Evolutionary conservation across 306 rosid genomes (phyloP).

Genomic region (Erythrophleum fordii): DNA sequence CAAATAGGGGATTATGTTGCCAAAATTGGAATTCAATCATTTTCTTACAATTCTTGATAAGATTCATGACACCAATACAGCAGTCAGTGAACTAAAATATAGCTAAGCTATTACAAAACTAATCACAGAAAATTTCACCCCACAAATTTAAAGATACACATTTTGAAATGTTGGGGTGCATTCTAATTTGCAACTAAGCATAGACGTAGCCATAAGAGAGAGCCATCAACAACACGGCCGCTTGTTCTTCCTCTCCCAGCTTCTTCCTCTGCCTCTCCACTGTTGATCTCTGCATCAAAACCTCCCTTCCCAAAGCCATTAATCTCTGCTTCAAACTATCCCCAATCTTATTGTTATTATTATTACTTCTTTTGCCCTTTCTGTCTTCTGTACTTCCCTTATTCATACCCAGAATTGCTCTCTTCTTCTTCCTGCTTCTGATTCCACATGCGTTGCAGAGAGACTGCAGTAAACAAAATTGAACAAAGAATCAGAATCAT

Average conservation of each 20-base stretch:
- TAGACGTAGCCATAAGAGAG: slow-evolving; percentile 91
- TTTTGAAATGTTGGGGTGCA: slow-evolving; percentile 42
- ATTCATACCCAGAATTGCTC: slow-evolving; percentile 77
- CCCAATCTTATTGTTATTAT: slow-evolving; percentile 45
- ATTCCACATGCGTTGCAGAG: slow-evolving; percentile 97
- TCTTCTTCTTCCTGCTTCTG: slow-evolving; percentile 95
- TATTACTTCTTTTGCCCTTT: slow-evolving; percentile 48
- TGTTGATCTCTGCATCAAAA: slow-evolving; percentile 77
- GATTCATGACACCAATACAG: slow-evolving; percentile 31
- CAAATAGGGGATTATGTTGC: slow-evolving; percentile 19
- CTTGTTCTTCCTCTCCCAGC: slow-evolving; percentile 90
- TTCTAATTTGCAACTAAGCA: slow-evolving; percentile 38
- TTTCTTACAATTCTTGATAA: slow-evolving; percentile 62
- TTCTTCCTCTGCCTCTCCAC: slow-evolving; percentile 75
- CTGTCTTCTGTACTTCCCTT: slow-evolving; percentile 59
- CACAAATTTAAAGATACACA: slow-evolving; percentile 45
- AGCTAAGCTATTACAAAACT: slow-evolving; percentile 1
- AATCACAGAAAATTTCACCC: slow-evolving; percentile 42
- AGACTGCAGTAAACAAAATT: slow-evolving; percentile 49
- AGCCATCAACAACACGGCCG: slow-evolving; percentile 90
- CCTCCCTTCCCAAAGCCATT: slow-evolving; percentile 71
- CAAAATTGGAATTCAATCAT: slow-evolving; percentile 58
- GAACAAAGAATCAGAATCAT: background rate
- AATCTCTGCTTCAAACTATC: slow-evolving; percentile 68
- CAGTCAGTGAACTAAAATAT: slow-evolving; percentile 30